These are phyloP conservation scores for Plectosphaerella cucumerina DNA, from an alignment of 2,329 filamentous ascomycete species.

Conservation along the genomic window DNA sequence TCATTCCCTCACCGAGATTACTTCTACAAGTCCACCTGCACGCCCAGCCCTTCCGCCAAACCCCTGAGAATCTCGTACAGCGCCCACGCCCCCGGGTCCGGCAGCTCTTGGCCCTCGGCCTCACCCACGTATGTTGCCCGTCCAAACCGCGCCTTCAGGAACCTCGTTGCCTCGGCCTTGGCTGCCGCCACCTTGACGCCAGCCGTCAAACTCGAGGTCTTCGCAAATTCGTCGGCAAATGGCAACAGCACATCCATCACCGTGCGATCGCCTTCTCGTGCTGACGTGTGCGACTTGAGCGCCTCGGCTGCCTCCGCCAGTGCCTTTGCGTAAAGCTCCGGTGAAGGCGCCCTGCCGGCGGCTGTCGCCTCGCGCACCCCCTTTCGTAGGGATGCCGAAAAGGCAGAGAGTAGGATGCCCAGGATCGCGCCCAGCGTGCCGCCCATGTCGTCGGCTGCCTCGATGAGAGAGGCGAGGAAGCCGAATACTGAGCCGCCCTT, in stretches of 20 bases:
- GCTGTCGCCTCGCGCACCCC: background rate
- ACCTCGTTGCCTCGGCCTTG: slow-evolving; percentile 22
- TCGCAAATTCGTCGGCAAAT: slow-evolving; percentile 13
- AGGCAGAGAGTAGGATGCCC: slow-evolving; percentile 22
- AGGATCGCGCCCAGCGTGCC: slow-evolving; percentile 29
- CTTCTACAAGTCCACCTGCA: background rate
- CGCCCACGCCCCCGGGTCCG: slow-evolving; percentile 26
- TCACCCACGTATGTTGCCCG: slow-evolving; percentile 23
- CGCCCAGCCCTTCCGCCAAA: background rate
- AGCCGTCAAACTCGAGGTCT: slow-evolving; percentile 9
- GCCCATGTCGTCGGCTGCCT: slow-evolving; percentile 30
- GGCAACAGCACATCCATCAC: slow-evolving; percentile 18
- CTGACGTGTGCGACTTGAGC: slow-evolving; percentile 19
- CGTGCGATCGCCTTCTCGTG: slow-evolving; percentile 20
- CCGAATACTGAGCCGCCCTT: slow-evolving; percentile 24
- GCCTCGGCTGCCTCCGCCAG: slow-evolving; percentile 16
- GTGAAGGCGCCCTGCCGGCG: slow-evolving; percentile 1
- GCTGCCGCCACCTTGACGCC: slow-evolving; percentile 34
- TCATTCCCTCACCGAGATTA: too few relatives aligned
- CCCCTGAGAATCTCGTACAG: slow-evolving; percentile 19
- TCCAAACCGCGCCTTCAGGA: slow-evolving; percentile 21
- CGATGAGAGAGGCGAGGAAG: slow-evolving; percentile 21
- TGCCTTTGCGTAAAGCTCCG: slow-evolving; percentile 13
- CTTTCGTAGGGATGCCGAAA: slow-evolving; percentile 13
- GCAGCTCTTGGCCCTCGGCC: slow-evolving; percentile 19